Percentiles rank a stretch among this genome's conserved stretches.
phyloP scores from a whole-genome alignment of 2,329 filamentous ascomycete species.

The Aspergillus pseudoterreus region DNA sequence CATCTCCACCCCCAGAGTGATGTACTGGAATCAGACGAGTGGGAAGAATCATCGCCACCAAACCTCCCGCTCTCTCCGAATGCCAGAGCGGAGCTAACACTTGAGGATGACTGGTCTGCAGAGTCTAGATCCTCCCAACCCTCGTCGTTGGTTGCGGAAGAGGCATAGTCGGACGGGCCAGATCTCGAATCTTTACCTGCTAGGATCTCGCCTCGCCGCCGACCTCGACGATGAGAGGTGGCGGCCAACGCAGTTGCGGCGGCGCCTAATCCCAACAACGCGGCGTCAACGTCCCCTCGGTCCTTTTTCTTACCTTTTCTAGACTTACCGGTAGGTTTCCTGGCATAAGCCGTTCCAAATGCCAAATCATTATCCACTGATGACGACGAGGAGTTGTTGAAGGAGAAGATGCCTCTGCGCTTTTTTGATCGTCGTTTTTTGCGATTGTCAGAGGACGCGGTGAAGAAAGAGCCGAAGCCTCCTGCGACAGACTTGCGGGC shows the following conservation, averaged over 20 bases:
- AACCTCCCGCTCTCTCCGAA: conserved; percentile 51
- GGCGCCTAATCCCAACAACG: conserved; percentile 47
- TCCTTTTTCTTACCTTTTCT: conserved; percentile 25
- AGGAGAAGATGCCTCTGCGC: conserved; percentile 53
- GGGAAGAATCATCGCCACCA: conserved; percentile 48
- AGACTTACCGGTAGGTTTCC: conserved; percentile 34
- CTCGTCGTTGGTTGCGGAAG: conserved; percentile 41
- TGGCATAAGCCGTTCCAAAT: conserved; percentile 57
- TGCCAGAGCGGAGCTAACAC: conserved; percentile 56
- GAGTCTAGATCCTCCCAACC: conserved; percentile 59
- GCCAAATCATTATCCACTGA: conserved; percentile 66
- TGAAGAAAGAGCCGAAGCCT: conserved; percentile 62
- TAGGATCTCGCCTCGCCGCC: conserved; percentile 33
- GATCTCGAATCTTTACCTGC: conserved; percentile 26
- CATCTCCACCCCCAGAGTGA: conserved; percentile 61
- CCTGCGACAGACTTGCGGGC: conserved; percentile 48
- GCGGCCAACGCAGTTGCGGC: conserved; percentile 46
- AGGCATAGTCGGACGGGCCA: conserved; percentile 23
- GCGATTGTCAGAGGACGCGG: conserved; percentile 54
- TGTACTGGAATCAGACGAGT: conserved; percentile 52
- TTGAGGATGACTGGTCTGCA: conserved; percentile 50
- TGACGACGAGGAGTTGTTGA: conserved; percentile 63
- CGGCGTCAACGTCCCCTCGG: conserved; percentile 40
- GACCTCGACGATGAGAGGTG: conserved; percentile 30
- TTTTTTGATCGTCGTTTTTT: conserved; percentile 46